Conservation (phyloP, 2,329 filamentous ascomycete genomes). For the Talaromyces sp. region DNA sequence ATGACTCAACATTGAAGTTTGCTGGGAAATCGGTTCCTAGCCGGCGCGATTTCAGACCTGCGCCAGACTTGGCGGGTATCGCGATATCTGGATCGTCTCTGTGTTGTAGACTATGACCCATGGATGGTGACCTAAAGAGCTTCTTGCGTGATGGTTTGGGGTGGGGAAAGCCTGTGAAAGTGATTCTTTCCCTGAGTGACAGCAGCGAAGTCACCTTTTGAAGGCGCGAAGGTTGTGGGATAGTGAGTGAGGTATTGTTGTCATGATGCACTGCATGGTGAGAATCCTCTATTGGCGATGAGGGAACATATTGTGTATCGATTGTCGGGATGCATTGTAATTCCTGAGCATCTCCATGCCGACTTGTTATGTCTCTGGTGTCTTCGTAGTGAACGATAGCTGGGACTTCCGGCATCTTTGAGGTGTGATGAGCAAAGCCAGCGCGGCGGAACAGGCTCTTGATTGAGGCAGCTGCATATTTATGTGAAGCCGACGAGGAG, state of each 20-base stretch:
- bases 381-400: background rate
- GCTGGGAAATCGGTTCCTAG: conserved; percentile 72
- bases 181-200: conserved; percentile 28
- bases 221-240: conserved; percentile 22
- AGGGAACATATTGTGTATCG: background rate
- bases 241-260: conserved; percentile 17
- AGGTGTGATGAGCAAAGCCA: conserved; percentile 36
- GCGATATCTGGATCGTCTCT: conserved; percentile 34
- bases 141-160: conserved; percentile 23
- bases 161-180: conserved; percentile 26
- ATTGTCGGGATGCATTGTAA: background rate
- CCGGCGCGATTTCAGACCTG: conserved; percentile 74
- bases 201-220: conserved; percentile 27
- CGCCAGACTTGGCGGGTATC: conserved; percentile 66
- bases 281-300: background rate
- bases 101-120: conserved; percentile 27
- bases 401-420: conserved; percentile 22
- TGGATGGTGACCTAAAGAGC: conserved; percentile 29
- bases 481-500: conserved; percentile 6
- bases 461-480: conserved; percentile 11
- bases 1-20: conserved; percentile 70
- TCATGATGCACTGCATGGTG: background rate
- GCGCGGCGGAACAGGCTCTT: conserved; percentile 28
- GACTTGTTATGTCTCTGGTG: background rate
- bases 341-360: conserved; percentile 6